Percentiles rank a stretch among this genome's conserved stretches.
These are phyloP conservation scores for Xylaria bambusicola DNA, from an alignment of 495 filamentous ascomycete species.

Conservation along the genomic window DNA sequence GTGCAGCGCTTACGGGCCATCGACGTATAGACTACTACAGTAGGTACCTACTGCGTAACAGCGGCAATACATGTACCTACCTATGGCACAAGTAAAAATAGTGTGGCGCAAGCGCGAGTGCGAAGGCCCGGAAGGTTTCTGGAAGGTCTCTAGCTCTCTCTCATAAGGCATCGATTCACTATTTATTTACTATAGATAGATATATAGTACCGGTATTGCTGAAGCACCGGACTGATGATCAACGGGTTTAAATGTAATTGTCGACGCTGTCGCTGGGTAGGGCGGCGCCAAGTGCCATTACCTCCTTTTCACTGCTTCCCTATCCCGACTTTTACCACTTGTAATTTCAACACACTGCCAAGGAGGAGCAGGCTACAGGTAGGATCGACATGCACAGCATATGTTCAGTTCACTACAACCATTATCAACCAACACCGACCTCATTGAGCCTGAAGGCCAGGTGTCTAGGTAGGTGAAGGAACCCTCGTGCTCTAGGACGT, in stretches of 20 bases:
- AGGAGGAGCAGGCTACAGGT: background rate
- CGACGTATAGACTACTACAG: background rate
- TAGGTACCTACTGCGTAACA: background rate
- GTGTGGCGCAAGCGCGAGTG: slow-evolving; percentile 12
- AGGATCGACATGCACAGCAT: slow-evolving; percentile 7
- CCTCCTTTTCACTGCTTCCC: slow-evolving; percentile 6
- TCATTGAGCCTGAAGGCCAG: too few species aligned
- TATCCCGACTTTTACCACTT: too few species aligned
- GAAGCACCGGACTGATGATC: background rate
- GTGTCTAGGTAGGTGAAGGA: background rate
- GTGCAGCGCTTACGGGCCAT: too few species aligned
- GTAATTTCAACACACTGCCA: background rate
- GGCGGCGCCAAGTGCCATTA: background rate
- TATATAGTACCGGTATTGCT: too few species aligned
- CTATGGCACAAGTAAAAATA: background rate
- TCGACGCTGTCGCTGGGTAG: background rate
- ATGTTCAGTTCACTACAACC: too few species aligned
- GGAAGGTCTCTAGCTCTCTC: too few species aligned
- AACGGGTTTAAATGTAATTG: background rate
- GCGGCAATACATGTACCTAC: background rate
- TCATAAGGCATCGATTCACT: too few species aligned
- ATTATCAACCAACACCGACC: background rate
- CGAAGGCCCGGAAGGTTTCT: background rate
- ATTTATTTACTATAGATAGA: too few species aligned
- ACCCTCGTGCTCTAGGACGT: too few species aligned